Evolutionary conservation across 1,284 basidiomycete species (phyloP).

Genomic region (Takashimella koratensis): DNA sequence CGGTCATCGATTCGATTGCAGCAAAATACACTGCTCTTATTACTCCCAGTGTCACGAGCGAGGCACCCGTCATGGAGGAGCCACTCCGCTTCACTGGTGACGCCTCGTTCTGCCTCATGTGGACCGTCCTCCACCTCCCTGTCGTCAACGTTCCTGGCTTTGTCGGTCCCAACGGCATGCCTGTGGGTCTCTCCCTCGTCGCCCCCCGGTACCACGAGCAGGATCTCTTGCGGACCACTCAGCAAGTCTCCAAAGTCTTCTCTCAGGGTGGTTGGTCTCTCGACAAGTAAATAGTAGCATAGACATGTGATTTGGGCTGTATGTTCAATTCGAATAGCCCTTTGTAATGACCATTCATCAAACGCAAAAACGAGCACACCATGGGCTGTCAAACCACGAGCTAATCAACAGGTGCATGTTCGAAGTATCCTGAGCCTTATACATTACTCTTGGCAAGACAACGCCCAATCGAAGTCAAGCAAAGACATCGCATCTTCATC

Average conservation of each 20-base stretch:
- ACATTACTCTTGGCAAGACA: too few relatives aligned
- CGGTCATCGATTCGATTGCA: constrained; percentile 22
- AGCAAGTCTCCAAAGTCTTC: constrained; percentile 15
- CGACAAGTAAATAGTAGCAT: not conserved
- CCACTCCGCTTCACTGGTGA: constrained; percentile 26
- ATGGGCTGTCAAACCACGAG: too few relatives aligned
- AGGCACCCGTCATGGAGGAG: constrained; percentile 20
- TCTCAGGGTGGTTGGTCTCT: constrained; percentile 15
- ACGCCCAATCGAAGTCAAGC: too few relatives aligned
- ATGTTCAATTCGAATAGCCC: too few relatives aligned
- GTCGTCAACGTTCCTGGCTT: constrained; percentile 31
- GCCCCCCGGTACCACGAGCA: constrained; percentile 20
- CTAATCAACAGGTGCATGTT: too few relatives aligned
- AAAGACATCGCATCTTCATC: too few relatives aligned
- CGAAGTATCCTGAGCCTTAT: too few relatives aligned
- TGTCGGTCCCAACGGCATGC: constrained; percentile 22
- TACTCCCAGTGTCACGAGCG: constrained; percentile 26
- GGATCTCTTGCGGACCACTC: constrained; percentile 10
- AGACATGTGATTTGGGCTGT: too few relatives aligned
- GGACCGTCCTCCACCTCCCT: constrained; percentile 29
- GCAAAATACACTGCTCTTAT: constrained; percentile 25
- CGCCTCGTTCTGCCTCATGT: constrained; percentile 28
- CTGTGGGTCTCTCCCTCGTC: constrained; percentile 27
- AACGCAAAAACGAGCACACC: too few relatives aligned
- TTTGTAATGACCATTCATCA: too few relatives aligned